Evolutionary conservation across 2,329 filamentous ascomycete species (phyloP).

Genomic region (Amylocarpus encephaloides): DNA sequence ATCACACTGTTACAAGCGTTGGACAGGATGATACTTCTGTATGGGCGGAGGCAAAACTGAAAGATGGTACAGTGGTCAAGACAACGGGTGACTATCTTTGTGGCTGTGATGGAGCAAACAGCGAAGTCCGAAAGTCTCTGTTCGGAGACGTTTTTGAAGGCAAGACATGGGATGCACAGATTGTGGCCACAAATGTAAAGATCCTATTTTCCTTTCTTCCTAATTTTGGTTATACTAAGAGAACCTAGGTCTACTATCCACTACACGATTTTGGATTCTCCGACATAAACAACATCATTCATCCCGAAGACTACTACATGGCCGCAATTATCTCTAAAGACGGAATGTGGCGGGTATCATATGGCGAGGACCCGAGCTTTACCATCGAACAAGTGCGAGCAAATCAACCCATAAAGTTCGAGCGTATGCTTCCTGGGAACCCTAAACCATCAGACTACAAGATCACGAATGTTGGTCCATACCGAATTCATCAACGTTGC

Average conservation of each 20-base stretch:
- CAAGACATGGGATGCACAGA: constrained; percentile 33
- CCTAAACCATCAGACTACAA: constrained; percentile 53
- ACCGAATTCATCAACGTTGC: constrained; percentile 43
- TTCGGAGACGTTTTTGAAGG: constrained; percentile 42
- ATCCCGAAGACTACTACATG: constrained; percentile 58
- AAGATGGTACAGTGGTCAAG: constrained; percentile 30
- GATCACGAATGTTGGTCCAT: constrained; percentile 45
- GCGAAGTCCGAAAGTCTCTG: constrained; percentile 40
- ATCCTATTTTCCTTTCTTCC: neutral
- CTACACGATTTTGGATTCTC: constrained; percentile 48
- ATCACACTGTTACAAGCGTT: constrained; percentile 40
- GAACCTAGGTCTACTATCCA: constrained; percentile 52
- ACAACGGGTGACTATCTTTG: constrained; percentile 47
- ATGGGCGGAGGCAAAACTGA: constrained; percentile 40
- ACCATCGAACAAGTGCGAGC: constrained; percentile 45
- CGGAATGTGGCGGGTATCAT: constrained; percentile 57
- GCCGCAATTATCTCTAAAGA: constrained; percentile 52
- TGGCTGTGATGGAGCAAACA: constrained; percentile 50
- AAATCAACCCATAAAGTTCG: constrained; percentile 49
- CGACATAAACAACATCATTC: constrained; percentile 55
- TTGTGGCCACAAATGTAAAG: constrained; percentile 47
- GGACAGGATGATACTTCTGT: constrained; percentile 42
- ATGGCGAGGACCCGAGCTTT: constrained; percentile 50
- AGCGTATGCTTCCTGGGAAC: constrained; percentile 51
- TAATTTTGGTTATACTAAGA: neutral